These are phyloP conservation scores for Globisporangium nodosum DNA, from an alignment of 352 stramenopile genomes.

Conservation along the genomic window DNA sequence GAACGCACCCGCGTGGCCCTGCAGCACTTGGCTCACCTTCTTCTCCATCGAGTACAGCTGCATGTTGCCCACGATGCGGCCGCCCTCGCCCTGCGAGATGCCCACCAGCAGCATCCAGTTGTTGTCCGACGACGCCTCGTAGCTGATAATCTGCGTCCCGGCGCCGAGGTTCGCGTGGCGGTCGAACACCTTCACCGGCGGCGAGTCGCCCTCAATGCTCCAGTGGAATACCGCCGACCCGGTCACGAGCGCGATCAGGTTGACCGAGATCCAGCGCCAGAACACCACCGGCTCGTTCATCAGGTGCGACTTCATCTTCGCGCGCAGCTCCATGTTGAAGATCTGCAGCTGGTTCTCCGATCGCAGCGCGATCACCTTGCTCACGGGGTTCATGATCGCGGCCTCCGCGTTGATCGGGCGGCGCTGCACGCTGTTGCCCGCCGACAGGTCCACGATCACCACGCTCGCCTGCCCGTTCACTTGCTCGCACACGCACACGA, in stretches of 20 bases:
- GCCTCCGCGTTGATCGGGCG: slow-evolving; percentile 98
- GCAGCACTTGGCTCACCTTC: slow-evolving; percentile 97
- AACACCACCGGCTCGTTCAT: slow-evolving; percentile 95
- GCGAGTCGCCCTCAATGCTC: slow-evolving; percentile 90
- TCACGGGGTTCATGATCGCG: slow-evolving; percentile 99
- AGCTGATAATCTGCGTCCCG: slow-evolving; percentile 99
- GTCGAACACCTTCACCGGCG: slow-evolving; percentile 97
- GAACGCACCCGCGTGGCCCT: slow-evolving; percentile 97
- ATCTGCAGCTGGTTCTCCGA: slow-evolving; percentile 97
- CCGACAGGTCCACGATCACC: slow-evolving; percentile 90
- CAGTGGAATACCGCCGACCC: slow-evolving; percentile 97
- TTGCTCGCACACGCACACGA: slow-evolving; percentile 92
- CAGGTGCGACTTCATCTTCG: slow-evolving; percentile 97
- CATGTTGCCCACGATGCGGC: slow-evolving; percentile 96
- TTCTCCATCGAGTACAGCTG: slow-evolving; percentile 98
- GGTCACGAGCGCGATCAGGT: slow-evolving; percentile 97
- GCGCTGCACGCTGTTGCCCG: slow-evolving; percentile 84
- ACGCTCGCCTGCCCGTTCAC: slow-evolving; percentile 85
- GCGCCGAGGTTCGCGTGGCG: slow-evolving; percentile 91
- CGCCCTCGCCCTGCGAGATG: slow-evolving; percentile 93
- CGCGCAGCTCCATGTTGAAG: slow-evolving; percentile 99
- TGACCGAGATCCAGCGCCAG: slow-evolving; percentile 97
- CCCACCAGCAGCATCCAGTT: slow-evolving; percentile 99
- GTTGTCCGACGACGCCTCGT: slow-evolving; percentile 95
- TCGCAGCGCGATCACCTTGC: slow-evolving; percentile 83